Evolutionary conservation across 2,329 filamentous ascomycete genomes (phyloP), one percentile per base, ranked within the genome.

Genomic region (Clarireedia sp.): DNA sequence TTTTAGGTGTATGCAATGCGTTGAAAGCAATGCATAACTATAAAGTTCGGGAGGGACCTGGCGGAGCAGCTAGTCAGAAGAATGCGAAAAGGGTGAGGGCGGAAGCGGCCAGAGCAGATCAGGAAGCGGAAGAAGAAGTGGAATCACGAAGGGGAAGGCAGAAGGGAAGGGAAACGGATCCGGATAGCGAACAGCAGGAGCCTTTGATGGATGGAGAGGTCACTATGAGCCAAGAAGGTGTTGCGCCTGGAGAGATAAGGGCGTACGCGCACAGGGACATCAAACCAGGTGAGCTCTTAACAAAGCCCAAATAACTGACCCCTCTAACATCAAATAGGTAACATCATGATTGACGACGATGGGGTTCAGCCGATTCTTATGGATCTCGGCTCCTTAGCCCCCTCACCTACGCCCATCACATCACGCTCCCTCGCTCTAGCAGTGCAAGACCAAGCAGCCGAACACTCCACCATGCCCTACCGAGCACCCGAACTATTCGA

Each of bases 401-500:
- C 87, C 17, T 90, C 89, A 2, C 94, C 94, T 1, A 89, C 90
- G 56, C 82, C 89, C 24, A 92, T 97, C 63, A 95, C 92, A 4
- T 94, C 89, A 17, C 86, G 92, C 59, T 95, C 90, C 2, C 79
- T 95, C 54, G 94, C 94, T 45, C 82, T 99, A 48, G 89, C 91
- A 52, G 88, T 95, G 37, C 94, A 97, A 73, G 94, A 99, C 71
- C 88, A 83, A 41, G 94, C 94, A 21, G 94, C 92, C 54, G 94
- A 99, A 71, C 92, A 97, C 76, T 92, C 86, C 62, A 99, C 94
- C 41, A 97, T 99, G 92, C 91, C 94, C 0, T 99, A 99, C 74
- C 90, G 94, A 57, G 94, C 94, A 1, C 94, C 94, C 0, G 94
- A 99, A 73, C 84, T 99, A 58, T 99, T 99, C 72, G 94, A 99